These are phyloP conservation scores for Thalassiosira mediterranea DNA, from an alignment of 352 stramenopile species.

Conservation along the genomic window DNA sequence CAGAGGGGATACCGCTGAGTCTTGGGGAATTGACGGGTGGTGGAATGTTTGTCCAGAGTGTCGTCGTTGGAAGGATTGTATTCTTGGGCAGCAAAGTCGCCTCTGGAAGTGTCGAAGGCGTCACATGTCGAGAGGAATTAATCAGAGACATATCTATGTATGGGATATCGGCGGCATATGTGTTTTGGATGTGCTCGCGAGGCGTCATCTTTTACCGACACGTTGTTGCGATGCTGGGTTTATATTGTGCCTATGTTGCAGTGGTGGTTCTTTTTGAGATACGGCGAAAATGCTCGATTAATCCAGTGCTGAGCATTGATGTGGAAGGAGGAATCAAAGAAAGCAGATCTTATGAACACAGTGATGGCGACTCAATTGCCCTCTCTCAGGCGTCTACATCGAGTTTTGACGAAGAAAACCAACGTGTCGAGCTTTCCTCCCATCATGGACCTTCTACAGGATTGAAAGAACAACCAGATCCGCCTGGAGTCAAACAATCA, in stretches of 20 bases:
- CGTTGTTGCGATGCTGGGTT: conserved; percentile 34
- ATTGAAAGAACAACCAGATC: conserved; percentile 10
- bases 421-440: conserved; percentile 11
- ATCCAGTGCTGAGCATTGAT: not conserved
- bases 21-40: conserved; percentile 90
- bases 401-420: conserved; percentile 37
- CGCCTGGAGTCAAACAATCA: conserved; percentile 25
- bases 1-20: conserved; percentile 32
- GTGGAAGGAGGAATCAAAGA: not conserved
- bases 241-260: conserved; percentile 37
- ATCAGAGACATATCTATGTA: conserved; percentile 40
- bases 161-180: conserved; percentile 23
- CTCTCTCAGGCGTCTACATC: not conserved
- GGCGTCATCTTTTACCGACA: conserved; percentile 39
- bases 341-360: not conserved
- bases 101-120: not conserved
- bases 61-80: conserved; percentile 88
- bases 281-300: conserved; percentile 18
- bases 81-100: conserved; percentile 19
- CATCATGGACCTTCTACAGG: conserved; percentile 2
- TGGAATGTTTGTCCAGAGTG: conserved; percentile 91
- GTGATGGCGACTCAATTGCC: conserved; percentile 1
- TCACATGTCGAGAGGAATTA: conserved; percentile 27
- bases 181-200: conserved; percentile 28
- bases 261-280: conserved; percentile 32